Percentiles rank a stretch among this genome's conserved stretches.
phyloP scores from a whole-genome alignment of 805 yeast species.

The Saccharomyces kudriavzevii region DNA sequence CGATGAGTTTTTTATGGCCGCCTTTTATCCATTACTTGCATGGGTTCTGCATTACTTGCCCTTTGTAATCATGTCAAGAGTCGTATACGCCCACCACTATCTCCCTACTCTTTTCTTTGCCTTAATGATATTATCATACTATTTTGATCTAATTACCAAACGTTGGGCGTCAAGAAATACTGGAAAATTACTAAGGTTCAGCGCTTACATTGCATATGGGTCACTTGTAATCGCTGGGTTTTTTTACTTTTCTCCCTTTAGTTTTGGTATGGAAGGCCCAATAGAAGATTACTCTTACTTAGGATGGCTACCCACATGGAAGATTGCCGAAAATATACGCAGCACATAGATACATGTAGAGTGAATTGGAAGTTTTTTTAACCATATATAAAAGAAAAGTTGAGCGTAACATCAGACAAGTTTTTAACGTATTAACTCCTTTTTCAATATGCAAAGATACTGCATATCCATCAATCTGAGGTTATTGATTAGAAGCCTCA shows the following conservation, averaged over 20 bases:
- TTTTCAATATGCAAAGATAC: not conserved
- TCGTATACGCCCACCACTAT: conserved; percentile 93
- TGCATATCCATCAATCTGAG: not conserved
- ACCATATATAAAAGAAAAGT: not conserved
- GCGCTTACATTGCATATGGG: conserved; percentile 35
- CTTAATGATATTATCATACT: conserved; percentile 47
- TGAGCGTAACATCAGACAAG: not conserved
- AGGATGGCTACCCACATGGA: conserved; percentile 44
- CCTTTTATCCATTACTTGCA: conserved; percentile 72
- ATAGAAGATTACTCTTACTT: conserved; percentile 35
- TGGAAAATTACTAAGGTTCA: conserved; percentile 30
- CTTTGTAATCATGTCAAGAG: conserved; percentile 90
- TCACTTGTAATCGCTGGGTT: conserved; percentile 43
- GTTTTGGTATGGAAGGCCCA: conserved; percentile 59
- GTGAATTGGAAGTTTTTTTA: not conserved
- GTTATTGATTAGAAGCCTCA: not conserved
- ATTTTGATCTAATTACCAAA: conserved; percentile 35
- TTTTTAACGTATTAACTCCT: not conserved
- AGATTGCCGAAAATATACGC: conserved; percentile 23
- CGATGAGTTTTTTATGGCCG: conserved; percentile 55
- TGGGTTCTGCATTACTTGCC: conserved; percentile 90
- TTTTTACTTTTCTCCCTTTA: conserved; percentile 53
- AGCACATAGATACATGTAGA: not conserved
- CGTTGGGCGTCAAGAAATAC: conserved; percentile 23
- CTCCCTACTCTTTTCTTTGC: conserved; percentile 91